Base-by-base conservation (phyloP, 768 basidiomycete species). In the Psilocybe azurescens region DNA sequence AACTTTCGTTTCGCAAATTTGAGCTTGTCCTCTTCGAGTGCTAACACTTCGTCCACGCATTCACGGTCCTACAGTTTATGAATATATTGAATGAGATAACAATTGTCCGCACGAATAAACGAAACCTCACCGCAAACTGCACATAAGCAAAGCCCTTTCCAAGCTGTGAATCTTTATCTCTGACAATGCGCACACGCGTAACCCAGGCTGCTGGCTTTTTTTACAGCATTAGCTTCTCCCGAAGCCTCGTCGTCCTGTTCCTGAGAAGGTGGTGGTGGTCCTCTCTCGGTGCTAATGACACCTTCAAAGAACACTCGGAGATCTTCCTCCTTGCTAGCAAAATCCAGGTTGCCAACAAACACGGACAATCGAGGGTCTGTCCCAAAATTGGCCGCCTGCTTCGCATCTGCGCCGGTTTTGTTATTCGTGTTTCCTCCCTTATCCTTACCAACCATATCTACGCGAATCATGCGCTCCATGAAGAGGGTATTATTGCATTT, bases 141-240 rank as follows among this genome's bases (percentile, higher is more conserved):
- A 99, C 88, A 70, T 98, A 97, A 9, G 91, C 94, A 73, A 98
- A 96, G 4, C 96, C 96, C 76, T 97, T 97, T 11, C 96, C 97
- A 13, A 98, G 84, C 67, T 95, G 94, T 1, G 94, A 97, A 61
- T 92, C 94, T 67, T 87, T 88, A 73, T 99, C 97, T 51, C 93
- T 84, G 55, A 97, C 83, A 67, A 97, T 87, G 47, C 97, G 85
- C n/a, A 97, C 94, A 38, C 86, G 86, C 7, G 83, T 86, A 16
- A 96, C 93, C 91, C 91, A 94, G 13, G 81, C 73, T 46, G 74
- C 73, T 6, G 71, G 70, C 63, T 79, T 84, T 58, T 75, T 75
- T 5, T 18, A 20, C 49, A 6, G 71, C 71, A 10, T 55, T 47
- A 16, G 16, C 28, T 11, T 55, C 48, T 55, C 54, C 53, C 11